Evolutionary conservation across 2,329 filamentous ascomycete species (phyloP).

Genomic region (Alternaria hordeiaustralica): DNA sequence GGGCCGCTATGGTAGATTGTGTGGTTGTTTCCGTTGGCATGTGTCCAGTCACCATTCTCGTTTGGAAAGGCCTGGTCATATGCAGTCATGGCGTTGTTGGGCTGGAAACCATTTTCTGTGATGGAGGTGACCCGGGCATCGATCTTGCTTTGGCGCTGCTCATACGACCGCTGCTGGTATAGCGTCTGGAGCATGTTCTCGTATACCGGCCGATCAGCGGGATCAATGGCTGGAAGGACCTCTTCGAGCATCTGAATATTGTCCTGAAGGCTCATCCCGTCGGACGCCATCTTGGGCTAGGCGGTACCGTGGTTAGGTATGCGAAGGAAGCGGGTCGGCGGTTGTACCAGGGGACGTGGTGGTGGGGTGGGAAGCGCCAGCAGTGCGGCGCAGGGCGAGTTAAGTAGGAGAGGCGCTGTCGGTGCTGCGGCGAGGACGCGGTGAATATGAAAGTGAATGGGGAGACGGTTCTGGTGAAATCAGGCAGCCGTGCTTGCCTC

Average conservation of each 20-base stretch:
- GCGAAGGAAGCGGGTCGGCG: background rate
- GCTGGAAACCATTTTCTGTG: background rate
- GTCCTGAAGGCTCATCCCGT: background rate
- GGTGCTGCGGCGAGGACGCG: background rate
- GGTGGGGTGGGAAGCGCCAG: background rate
- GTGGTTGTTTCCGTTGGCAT: background rate
- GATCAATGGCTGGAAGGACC: conserved; percentile 1
- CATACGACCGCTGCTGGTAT: background rate
- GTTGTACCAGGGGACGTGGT: background rate
- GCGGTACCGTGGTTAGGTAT: background rate
- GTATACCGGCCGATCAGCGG: conserved; percentile 5
- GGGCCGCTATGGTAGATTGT: background rate
- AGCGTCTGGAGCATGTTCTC: conserved; percentile 1
- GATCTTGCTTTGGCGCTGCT: background rate
- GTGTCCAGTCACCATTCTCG: background rate
- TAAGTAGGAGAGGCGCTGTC: background rate
- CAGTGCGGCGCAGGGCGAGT: conserved; percentile 1
- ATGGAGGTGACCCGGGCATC: background rate
- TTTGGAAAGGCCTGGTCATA: background rate
- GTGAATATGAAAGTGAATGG: conserved; percentile 4
- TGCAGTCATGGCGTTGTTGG: background rate
- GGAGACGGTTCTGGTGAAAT: background rate
- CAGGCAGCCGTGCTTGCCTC: conserved; percentile 10
- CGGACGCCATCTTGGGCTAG: background rate
- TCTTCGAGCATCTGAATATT: conserved; percentile 7